Base-by-base conservation (phyloP, 306 rosid species). In the Crotalaria pallida region DNA sequence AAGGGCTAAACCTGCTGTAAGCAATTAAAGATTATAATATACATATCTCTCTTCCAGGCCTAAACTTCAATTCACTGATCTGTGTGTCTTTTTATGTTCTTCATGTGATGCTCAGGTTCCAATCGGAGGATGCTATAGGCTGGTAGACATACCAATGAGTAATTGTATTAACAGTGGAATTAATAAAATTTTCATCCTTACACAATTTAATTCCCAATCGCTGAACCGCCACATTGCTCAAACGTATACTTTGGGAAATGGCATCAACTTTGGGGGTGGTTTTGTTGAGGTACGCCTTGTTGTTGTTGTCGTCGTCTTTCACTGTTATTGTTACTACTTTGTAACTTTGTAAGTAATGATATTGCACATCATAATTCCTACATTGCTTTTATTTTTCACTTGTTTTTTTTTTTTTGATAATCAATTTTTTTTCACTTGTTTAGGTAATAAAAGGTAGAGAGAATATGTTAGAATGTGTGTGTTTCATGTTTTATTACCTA, bases 1-100 rank as follows among this genome's bases (percentile, higher is more conserved):
- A 73, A 80, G 87, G 71, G 87, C 87, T 68, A 83, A 83, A 41
- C 87, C 87, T 36, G 87, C 87, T 50, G 87, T 83, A 77, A 63
- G 77, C 53, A 49, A 23, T 67, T 73, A 10, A 49, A 12, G 34
- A 62, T n/a, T n/a, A n/a, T n/a, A n/a, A n/a, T n/a, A n/a, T n/a
- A n/a, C n/a, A n/a, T 41, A 67, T 22, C 16, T 49, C 19, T 12
- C 15, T 67, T 66, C 31, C n/a, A 34, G 45, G 65, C 45, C 38
- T 63, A 24, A 65, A 40, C 48, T 65, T 53, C 49, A 40, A 36
- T 41, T 79, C 57, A 71, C 55, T 65, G 56, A 61, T 49, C n/a
- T 31, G 16, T 16, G 31, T 40, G 2, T 16, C 0, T 58, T 33
- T 67, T 65, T 17, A n/a, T 76, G 75, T 65, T 75, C 65, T 52